Evolutionary conservation across 768 basidiomycete species (phyloP), one percentile per base, ranked within the genome.

Genomic region (Mrakia hoshinonis): DNA sequence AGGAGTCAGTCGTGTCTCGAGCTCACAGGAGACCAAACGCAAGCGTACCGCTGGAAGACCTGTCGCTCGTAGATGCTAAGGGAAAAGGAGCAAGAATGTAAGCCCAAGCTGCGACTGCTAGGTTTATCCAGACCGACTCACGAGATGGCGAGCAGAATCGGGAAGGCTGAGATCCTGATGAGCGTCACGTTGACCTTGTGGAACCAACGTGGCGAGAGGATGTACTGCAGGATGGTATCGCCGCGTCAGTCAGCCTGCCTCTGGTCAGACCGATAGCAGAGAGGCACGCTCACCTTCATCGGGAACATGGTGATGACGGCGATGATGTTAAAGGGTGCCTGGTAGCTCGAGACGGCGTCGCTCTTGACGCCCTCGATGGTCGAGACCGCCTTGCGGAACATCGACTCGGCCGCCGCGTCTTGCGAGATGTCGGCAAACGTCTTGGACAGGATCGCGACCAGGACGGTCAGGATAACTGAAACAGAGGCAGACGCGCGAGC

Each of bases 121-220:
- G 4, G 15, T 15, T 6, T 24, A 20, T 36, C 47, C 12, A 7
- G 6, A n/a, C 24, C 43, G 18, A 48, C 63, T 31, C 34, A 81
- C 2, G 92, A 88, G 65, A 96, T 92, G 22, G 82, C 73, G 48
- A 96, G 79, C 47, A 97, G 81, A 20, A 93, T 85, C 0, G 93
- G 93, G 75, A 95, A 89, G 75, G 88, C 91, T 5, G 92, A 92
- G 29, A 85, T 74, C 77, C 90, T 90, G 75, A 36, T 51, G 62
- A 67, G 38, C 18, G 52, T 26, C 29, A 67, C 80, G 73, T 81
- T 81, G 67, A 89, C 90, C 82, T 97, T 97, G 78, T 98, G 95
- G 78, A 98, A 97, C 92, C 92, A 97, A 67, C 95, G 84, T n/a
- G 93, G 92, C 9, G 84, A 84, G n/a, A 96, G 82, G 65, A 92